Conservation (phyloP, 805 yeast species). For the Ogataea chonburiensis region DNA sequence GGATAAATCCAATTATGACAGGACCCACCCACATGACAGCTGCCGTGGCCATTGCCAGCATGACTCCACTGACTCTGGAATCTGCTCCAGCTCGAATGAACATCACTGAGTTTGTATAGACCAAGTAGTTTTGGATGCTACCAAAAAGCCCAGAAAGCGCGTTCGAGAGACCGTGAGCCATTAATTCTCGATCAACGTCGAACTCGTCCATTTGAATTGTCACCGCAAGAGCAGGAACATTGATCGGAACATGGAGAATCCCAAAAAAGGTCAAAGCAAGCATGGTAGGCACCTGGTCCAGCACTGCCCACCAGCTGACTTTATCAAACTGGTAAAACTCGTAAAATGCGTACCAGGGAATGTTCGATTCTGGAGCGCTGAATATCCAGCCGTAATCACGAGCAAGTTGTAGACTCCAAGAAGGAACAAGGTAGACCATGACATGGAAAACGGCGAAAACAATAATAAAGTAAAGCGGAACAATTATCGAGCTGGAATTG, state of each 20-base stretch:
- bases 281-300: slow-evolving; percentile 84
- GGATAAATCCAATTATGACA: slow-evolving; percentile 87
- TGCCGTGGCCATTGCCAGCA: slow-evolving; percentile 80
- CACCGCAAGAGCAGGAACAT: slow-evolving; percentile 95
- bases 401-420: slow-evolving; percentile 57
- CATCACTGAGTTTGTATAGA: slow-evolving; percentile 88
- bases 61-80: slow-evolving; percentile 81
- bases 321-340: slow-evolving; percentile 61
- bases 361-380: slow-evolving; percentile 55
- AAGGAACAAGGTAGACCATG: slow-evolving; percentile 62
- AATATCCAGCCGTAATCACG: slow-evolving; percentile 86
- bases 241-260: slow-evolving; percentile 92
- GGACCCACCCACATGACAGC: slow-evolving; percentile 87
- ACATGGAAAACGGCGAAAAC: slow-evolving; percentile 72
- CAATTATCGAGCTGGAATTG: slow-evolving; percentile 62
- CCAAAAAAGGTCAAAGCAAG: slow-evolving; percentile 95
- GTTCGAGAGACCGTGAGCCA: slow-evolving; percentile 94
- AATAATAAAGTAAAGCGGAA: slow-evolving; percentile 75
- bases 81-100: slow-evolving; percentile 96
- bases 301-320: slow-evolving; percentile 74
- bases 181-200: slow-evolving; percentile 88
- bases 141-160: slow-evolving; percentile 80
- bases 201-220: slow-evolving; percentile 81
- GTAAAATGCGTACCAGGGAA: slow-evolving; percentile 93
- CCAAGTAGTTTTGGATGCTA: slow-evolving; percentile 90